Percentiles rank a stretch among this genome's conserved stretches.
phyloP scores from a whole-genome alignment of 2,329 filamentous ascomycete species.

The Colletotrichum sp. region DNA sequence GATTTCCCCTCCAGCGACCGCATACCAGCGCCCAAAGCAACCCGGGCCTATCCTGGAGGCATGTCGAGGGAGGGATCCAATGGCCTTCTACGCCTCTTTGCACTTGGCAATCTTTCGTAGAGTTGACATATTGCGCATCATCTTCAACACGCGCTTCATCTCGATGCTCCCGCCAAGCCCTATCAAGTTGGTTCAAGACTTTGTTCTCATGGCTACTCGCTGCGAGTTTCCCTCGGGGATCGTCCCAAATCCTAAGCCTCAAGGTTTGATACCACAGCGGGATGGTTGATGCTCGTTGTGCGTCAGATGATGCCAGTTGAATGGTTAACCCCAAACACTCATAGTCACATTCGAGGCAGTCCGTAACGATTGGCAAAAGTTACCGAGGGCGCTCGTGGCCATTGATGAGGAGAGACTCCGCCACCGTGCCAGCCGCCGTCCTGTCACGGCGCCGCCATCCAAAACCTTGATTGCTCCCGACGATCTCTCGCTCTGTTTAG shows the following conservation, averaged over 20 bases:
- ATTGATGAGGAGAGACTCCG: not conserved
- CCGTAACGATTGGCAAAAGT: constrained; percentile 9
- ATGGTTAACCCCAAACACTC: not conserved
- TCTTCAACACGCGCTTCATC: not conserved
- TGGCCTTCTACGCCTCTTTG: too few species aligned
- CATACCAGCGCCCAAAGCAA: not conserved
- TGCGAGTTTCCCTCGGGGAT: not conserved
- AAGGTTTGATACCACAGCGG: not conserved
- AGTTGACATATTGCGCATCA: not conserved
- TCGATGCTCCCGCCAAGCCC: not conserved
- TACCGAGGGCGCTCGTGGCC: not conserved
- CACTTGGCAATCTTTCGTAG: not conserved
- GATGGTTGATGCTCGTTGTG: not conserved
- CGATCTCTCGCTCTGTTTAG: not conserved
- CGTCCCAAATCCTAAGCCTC: not conserved
- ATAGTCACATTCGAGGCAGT: not conserved
- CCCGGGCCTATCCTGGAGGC: not conserved
- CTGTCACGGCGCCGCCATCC: not conserved
- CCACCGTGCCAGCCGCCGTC: not conserved
- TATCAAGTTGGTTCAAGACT: not conserved
- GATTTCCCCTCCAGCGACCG: not conserved
- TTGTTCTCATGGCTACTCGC: not conserved
- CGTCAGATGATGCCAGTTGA: not conserved
- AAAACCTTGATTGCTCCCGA: not conserved
- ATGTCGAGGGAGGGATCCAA: not conserved